A percentile compares a stretch with the other conserved stretches of the same genome.
These are phyloP conservation scores for Schoenoplectus tabernaemontani DNA, from an alignment of 202 grass and related monocot genomes.

Conservation along the genomic window DNA sequence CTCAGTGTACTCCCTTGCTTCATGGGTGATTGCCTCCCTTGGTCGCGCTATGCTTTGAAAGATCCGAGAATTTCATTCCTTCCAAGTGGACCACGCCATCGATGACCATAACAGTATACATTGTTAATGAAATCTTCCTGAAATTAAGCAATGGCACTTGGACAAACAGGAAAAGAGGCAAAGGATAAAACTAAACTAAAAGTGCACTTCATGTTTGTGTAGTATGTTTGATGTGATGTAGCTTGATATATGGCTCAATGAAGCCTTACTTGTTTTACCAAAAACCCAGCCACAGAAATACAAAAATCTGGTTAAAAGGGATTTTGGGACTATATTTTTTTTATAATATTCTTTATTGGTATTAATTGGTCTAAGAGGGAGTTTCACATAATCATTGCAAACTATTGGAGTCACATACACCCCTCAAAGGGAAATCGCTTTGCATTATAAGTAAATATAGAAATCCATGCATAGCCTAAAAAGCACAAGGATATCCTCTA, in stretches of 20 bases:
- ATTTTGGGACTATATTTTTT: background rate
- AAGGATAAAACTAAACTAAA: background rate
- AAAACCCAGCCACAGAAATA: too few relatives aligned
- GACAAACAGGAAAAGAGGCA: background rate
- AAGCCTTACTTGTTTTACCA: too few relatives aligned
- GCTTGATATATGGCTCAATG: background rate
- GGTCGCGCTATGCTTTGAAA: too few relatives aligned
- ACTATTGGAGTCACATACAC: background rate
- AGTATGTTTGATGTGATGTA: background rate
- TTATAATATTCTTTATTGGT: too few relatives aligned
- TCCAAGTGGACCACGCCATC: too few relatives aligned
- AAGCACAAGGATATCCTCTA: background rate
- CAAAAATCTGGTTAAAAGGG: too few relatives aligned
- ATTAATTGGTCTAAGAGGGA: too few relatives aligned
- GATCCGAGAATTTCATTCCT: too few relatives aligned
- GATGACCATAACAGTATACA: too few relatives aligned
- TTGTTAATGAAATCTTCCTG: too few relatives aligned
- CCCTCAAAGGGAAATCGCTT: background rate
- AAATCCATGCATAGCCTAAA: background rate
- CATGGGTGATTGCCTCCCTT: too few relatives aligned
- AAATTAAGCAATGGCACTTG: background rate
- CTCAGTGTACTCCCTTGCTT: too few relatives aligned
- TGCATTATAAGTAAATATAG: background rate
- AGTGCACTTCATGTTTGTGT: background rate
- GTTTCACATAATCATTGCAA: background rate